These are phyloP conservation scores for Irpex sp. DNA, from an alignment of 1,284 basidiomycete species.

Conservation along the genomic window DNA sequence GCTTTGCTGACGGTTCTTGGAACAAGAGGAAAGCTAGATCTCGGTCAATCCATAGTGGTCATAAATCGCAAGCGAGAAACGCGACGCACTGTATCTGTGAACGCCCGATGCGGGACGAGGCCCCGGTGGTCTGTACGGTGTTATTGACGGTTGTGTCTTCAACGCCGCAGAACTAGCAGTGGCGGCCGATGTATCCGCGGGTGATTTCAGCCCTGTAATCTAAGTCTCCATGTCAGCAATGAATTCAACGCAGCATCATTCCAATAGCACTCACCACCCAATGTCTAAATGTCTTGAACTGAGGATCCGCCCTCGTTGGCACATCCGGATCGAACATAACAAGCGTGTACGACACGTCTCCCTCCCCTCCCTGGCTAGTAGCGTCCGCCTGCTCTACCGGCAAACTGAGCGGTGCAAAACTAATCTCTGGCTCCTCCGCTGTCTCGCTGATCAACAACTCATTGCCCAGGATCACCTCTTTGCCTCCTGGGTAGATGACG, in stretches of 20 bases:
- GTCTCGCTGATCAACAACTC: slow-evolving; percentile 43
- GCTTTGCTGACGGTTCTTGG: slow-evolving; percentile 40
- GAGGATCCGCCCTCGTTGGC: slow-evolving; percentile 49
- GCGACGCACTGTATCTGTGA: slow-evolving; percentile 51
- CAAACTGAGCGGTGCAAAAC: slow-evolving; percentile 41
- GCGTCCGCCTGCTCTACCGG: slow-evolving; percentile 24
- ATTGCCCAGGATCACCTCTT: slow-evolving; percentile 46
- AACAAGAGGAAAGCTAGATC: slow-evolving; percentile 51
- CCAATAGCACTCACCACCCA: slow-evolving; percentile 49
- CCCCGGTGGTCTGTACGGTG: slow-evolving; percentile 54
- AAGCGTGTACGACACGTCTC: slow-evolving; percentile 45
- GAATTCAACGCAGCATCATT: not conserved
- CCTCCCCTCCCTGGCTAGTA: slow-evolving; percentile 22
- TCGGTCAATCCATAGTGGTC: not conserved
- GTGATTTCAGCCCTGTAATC: slow-evolving; percentile 53
- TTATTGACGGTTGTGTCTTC: slow-evolving; percentile 43
- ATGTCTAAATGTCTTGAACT: slow-evolving; percentile 55
- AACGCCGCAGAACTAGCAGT: slow-evolving; percentile 32
- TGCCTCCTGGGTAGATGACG: slow-evolving; percentile 43
- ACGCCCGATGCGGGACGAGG: slow-evolving; percentile 50
- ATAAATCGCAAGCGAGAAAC: not conserved
- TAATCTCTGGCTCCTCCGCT: slow-evolving; percentile 46
- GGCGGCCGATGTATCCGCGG: slow-evolving; percentile 28
- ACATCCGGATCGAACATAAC: slow-evolving; percentile 69
- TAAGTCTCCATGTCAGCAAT: slow-evolving; percentile 16